These are phyloP conservation scores for Solanum hybrid DNA, from an alignment of 305 asterid species.

Conservation along the genomic window DNA sequence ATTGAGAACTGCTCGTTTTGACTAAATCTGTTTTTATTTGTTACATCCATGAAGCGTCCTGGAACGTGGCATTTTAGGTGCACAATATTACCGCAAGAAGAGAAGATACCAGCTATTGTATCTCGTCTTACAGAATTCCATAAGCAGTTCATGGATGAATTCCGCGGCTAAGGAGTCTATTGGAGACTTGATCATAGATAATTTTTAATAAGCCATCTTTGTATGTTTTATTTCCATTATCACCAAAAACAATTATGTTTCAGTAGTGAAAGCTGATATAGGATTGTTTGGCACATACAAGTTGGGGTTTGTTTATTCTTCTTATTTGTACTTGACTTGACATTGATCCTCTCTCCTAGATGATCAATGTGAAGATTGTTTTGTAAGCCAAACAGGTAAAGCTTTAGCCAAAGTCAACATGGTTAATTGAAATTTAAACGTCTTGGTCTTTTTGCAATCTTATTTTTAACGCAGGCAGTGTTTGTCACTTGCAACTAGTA, in stretches of 20 bases:
- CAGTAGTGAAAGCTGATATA: neutral
- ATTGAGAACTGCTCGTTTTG: neutral
- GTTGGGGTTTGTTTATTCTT: neutral
- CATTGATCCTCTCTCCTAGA: neutral
- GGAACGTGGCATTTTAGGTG: constrained; percentile 98
- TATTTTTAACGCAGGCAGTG: neutral
- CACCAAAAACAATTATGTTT: neutral
- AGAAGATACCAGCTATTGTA: constrained; percentile 65
- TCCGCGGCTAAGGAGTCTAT: constrained; percentile 35
- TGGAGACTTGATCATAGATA: neutral
- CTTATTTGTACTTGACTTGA: neutral
- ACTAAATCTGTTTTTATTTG: neutral
- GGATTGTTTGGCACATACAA: neutral
- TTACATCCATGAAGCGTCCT: constrained; percentile 31
- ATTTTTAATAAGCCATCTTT: neutral
- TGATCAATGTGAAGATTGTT: neutral
- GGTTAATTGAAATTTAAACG: neutral
- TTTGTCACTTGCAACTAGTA: neutral
- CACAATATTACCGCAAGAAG: constrained; percentile 88
- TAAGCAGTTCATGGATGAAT: constrained; percentile 69
- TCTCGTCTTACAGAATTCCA: constrained; percentile 73
- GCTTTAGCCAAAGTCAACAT: neutral
- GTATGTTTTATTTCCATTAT: neutral
- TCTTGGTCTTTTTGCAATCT: neutral
- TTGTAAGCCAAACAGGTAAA: neutral